Base-by-base conservation (phyloP, 345 rosid species). In the Orychophragmus violaceus region DNA sequence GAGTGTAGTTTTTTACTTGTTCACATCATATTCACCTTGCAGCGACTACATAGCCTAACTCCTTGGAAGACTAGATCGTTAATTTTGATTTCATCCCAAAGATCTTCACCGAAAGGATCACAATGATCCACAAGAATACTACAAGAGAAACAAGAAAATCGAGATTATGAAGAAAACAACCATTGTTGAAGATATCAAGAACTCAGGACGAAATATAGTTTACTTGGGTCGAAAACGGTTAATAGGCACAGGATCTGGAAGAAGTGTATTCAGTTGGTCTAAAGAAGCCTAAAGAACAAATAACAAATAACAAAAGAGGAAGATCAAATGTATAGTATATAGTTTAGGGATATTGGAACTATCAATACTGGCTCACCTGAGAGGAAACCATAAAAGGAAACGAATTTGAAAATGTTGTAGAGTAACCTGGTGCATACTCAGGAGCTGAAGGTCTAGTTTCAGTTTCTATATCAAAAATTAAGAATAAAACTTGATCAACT, bases 141-240 rank as follows among this genome's bases (percentile, higher is more conserved):
- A 80, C 51, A 62, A 55, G 2, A 13, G 59, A 60, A 24, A 19
- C 50, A 23, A 24, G 36, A 66, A 32, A 29, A n/a, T 6, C 46
- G 8, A 2, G 53, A 23, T 41, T 3, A 21, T 8, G 41, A 45
- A 23, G 56, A 59, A 30, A 58, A 21, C 54, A n/a, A 66, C 46
- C 18, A 25, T 8, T 45, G 24, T 3, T 4, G 14, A 29, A 51
- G 48, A 17, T 18, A 39, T 7, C 1, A 52, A 50, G n/a, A 39
- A 21, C n/a, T 66, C 8, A 5, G 7, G 32, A 49, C 8, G 17
- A 58, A 11, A 3, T 10, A 24, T 23, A 23, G 39, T 28, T 55
- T 85, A 91, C 96, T 88, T 91, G 80, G 94, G 86, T 75, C 97
- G 72, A 63, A 91, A 91, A 42, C 97, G 96, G 73, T 91, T 88